Evolutionary conservation across 1,284 basidiomycete genomes (phyloP).

Genomic region (Chondrostereum purpureum): DNA sequence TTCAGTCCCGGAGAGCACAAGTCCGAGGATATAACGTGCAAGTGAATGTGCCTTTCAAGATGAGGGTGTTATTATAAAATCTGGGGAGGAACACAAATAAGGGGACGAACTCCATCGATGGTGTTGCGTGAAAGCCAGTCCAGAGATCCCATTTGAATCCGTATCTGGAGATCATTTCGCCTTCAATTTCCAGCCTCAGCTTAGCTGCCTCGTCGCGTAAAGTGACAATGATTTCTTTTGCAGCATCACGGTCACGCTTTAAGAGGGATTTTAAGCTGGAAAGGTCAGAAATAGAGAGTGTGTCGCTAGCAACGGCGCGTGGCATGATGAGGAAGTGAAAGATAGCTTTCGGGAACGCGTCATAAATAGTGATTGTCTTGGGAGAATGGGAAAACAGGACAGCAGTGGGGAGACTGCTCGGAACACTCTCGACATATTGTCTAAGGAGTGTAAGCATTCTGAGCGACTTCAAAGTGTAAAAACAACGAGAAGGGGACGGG

Average conservation of each 20-base stretch:
- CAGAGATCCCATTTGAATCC: conserved; percentile 79
- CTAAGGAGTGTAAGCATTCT: conserved; percentile 52
- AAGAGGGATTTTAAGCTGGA: conserved; percentile 58
- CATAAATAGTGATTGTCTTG: conserved; percentile 71
- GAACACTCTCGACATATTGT: conserved; percentile 53
- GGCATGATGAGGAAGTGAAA: conserved; percentile 83
- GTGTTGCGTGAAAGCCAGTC: conserved; percentile 84
- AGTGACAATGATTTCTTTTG: conserved; percentile 47
- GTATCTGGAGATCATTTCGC: conserved; percentile 76
- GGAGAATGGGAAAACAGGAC: conserved; percentile 58
- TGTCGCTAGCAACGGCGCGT: conserved; percentile 32
- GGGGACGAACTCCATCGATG: conserved; percentile 62
- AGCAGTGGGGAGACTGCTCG: conserved; percentile 48
- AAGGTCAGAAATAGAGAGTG: conserved; percentile 35
- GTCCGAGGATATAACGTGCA: conserved; percentile 86
- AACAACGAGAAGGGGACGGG: too few species aligned
- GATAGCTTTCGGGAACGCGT: conserved; percentile 80
- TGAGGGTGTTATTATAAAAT: too few species aligned
- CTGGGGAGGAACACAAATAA: too few species aligned
- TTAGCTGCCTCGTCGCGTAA: conserved; percentile 52
- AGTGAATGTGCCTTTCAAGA: conserved; percentile 66
- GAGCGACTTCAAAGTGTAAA: too few species aligned
- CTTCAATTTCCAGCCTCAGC: conserved; percentile 57
- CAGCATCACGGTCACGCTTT: conserved; percentile 41
- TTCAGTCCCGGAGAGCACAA: conserved; percentile 73